A percentile compares a stretch with the other conserved stretches of the same genome.
phyloP scores from a whole-genome alignment of 78 protist genomes.

The slime mould (Dictyostelium discoideum) region DNA sequence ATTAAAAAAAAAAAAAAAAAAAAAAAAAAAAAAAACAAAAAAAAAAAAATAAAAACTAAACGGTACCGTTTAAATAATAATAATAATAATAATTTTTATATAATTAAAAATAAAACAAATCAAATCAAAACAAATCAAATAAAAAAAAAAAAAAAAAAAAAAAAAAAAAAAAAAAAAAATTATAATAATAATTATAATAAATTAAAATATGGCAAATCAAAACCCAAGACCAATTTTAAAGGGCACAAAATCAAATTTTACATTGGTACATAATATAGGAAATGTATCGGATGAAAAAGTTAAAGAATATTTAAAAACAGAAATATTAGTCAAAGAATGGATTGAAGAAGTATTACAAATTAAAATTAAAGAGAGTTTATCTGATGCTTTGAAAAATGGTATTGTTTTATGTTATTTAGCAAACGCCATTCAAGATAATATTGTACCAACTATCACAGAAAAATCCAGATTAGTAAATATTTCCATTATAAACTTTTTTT shows the following conservation, averaged over 20 bases:
- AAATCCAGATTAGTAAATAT: constrained; percentile 36
- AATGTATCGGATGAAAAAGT: constrained; percentile 44
- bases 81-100: too few relatives aligned
- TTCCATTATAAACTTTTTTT: not conserved
- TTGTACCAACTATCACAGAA: constrained; percentile 36
- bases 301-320: constrained; percentile 37
- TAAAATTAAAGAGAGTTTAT: constrained; percentile 16
- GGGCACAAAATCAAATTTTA: constrained; percentile 67
- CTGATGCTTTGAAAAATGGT: constrained; percentile 44
- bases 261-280: constrained; percentile 2
- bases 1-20: too few relatives aligned
- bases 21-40: too few relatives aligned
- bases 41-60: too few relatives aligned
- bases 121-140: not conserved
- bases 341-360: constrained; percentile 45
- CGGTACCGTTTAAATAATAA: not conserved
- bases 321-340: constrained; percentile 37
- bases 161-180: not conserved
- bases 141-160: too few relatives aligned
- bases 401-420: constrained; percentile 38
- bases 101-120: not conserved
- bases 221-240: constrained; percentile 33
- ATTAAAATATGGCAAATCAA: not conserved
- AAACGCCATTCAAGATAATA: constrained; percentile 19
- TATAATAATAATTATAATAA: not conserved